Conservation (phyloP, 495 filamentous ascomycete genomes). For the Elaphomyces granulatus region DNA sequence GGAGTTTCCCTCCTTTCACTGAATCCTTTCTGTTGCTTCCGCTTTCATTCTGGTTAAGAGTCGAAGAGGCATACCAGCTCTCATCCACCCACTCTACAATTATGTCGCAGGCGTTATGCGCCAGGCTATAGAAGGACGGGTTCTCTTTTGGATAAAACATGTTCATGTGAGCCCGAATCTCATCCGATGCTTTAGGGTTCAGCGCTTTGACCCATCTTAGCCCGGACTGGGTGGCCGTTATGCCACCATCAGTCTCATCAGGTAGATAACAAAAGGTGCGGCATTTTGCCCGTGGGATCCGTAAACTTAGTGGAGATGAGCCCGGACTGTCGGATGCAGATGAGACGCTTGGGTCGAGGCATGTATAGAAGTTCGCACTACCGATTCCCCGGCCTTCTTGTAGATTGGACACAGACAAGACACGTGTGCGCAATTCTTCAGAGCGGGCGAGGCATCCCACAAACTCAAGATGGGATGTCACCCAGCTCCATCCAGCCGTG, state of each 20-base stretch:
- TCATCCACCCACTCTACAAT: slow-evolving; percentile 35
- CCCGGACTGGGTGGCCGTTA: slow-evolving; percentile 12
- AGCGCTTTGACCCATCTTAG: slow-evolving; percentile 49
- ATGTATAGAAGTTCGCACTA: slow-evolving; percentile 72
- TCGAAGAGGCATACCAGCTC: slow-evolving; percentile 25
- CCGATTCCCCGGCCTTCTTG: slow-evolving; percentile 42
- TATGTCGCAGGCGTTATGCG: slow-evolving; percentile 49
- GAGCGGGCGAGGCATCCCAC: slow-evolving; percentile 71
- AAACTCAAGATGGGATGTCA: slow-evolving; percentile 86
- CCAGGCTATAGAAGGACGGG: slow-evolving; percentile 57
- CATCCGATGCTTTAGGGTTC: slow-evolving; percentile 66
- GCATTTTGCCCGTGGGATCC: slow-evolving; percentile 32
- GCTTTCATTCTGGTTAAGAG: neutral
- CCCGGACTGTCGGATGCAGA: slow-evolving; percentile 4
- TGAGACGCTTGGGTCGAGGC: slow-evolving; percentile 37
- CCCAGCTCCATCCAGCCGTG: slow-evolving; percentile 58
- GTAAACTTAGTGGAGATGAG: slow-evolving; percentile 3
- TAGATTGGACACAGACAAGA: slow-evolving; percentile 41
- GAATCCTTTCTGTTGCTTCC: neutral
- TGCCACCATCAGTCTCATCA: slow-evolving; percentile 30
- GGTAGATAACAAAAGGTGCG: slow-evolving; percentile 71
- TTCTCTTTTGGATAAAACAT: slow-evolving; percentile 81
- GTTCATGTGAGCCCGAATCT: slow-evolving; percentile 67
- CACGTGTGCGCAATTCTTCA: slow-evolving; percentile 57
- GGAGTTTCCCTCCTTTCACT: neutral